These are phyloP conservation scores for Hanseniaspora clermontiae DNA, from an alignment of 805 yeast species.

Conservation along the genomic window DNA sequence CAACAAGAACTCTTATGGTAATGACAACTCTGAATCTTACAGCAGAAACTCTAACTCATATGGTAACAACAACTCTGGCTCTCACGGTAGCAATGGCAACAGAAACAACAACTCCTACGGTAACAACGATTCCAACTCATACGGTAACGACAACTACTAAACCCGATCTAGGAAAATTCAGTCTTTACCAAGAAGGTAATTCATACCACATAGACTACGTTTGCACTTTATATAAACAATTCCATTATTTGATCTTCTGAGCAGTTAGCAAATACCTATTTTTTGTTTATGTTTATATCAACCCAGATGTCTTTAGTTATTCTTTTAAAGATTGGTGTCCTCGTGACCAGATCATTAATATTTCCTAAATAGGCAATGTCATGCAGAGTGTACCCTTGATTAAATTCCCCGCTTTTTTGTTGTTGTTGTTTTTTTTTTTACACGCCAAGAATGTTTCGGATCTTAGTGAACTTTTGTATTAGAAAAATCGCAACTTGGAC, in stretches of 20 bases:
- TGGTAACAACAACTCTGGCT: conserved; percentile 17
- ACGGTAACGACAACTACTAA: conserved; percentile 24
- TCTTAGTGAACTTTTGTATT: too few species aligned
- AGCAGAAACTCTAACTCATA: conserved; percentile 17
- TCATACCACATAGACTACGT: too few species aligned
- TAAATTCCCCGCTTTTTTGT: neutral
- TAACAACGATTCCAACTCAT: conserved; percentile 21
- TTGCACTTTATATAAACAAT: too few species aligned
- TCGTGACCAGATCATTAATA: neutral
- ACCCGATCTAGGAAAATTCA: conserved; percentile 20
- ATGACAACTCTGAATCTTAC: conserved; percentile 28
- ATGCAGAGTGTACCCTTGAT: too few species aligned
- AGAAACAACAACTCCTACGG: conserved; percentile 19
- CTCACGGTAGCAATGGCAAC: conserved; percentile 19
- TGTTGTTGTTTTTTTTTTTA: neutral
- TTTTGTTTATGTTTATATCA: too few species aligned
- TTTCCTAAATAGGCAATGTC: neutral
- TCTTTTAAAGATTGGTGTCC: neutral
- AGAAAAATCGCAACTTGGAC: too few species aligned
- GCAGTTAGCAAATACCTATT: too few species aligned
- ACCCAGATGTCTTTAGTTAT: too few species aligned
- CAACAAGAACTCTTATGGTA: conserved; percentile 9
- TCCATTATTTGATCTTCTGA: too few species aligned
- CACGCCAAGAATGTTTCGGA: neutral
- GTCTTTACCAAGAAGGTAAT: conserved; percentile 12